Evolutionary conservation across 2,329 filamentous ascomycete genomes (phyloP).

Genomic region (Colletotrichum simmondsii): DNA sequence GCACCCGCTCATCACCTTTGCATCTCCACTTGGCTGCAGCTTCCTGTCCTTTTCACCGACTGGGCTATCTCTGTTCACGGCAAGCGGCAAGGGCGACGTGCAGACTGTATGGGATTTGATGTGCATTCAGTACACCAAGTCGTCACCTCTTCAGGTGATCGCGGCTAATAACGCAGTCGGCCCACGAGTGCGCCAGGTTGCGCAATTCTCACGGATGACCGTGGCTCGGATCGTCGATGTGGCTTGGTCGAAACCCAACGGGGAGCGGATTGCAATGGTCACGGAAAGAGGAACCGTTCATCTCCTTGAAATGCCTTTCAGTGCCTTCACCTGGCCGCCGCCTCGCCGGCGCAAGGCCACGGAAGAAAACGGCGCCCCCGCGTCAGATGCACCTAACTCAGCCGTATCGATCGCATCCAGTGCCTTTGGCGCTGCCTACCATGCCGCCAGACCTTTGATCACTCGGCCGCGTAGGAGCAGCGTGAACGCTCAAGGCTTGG

Average conservation of each 20-base stretch:
- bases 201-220: slow-evolving; percentile 91
- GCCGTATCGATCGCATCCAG: slow-evolving; percentile 78
- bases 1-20: slow-evolving; percentile 77
- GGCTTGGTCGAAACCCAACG: slow-evolving; percentile 84
- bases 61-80: slow-evolving; percentile 79
- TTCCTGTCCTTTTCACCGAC: slow-evolving; percentile 83
- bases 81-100: slow-evolving; percentile 85
- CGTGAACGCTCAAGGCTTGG: slow-evolving; percentile 48
- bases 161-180: slow-evolving; percentile 56
- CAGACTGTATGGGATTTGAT: slow-evolving; percentile 86
- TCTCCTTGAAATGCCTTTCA: slow-evolving; percentile 85
- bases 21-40: slow-evolving; percentile 79
- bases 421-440: slow-evolving; percentile 76
- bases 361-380: slow-evolving; percentile 57
- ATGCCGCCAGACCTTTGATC: slow-evolving; percentile 72
- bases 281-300: slow-evolving; percentile 97
- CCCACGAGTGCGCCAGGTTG: slow-evolving; percentile 81
- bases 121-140: slow-evolving; percentile 70
- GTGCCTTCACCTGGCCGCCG: slow-evolving; percentile 89
- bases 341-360: slow-evolving; percentile 63
- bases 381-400: slow-evolving; percentile 60
- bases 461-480: slow-evolving; percentile 65
- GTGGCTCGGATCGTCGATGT: slow-evolving; percentile 92
- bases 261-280: slow-evolving; percentile 86
- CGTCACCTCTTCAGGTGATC: slow-evolving; percentile 66